Evolutionary conservation across 352 stramenopile species (phyloP).

Genomic region (Aphanomyces astaci): DNA sequence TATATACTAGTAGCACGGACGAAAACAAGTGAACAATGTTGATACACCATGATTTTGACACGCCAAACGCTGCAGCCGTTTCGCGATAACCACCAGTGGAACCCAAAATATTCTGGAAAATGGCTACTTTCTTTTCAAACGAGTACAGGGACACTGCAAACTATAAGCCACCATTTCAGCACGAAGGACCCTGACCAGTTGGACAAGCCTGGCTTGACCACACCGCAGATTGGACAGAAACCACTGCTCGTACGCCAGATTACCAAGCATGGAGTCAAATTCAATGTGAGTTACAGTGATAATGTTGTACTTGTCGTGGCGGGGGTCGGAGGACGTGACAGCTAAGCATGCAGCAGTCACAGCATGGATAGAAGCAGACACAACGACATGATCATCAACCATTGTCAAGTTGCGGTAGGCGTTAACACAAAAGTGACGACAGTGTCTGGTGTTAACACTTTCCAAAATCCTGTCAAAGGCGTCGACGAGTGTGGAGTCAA

Average conservation of each 20-base stretch:
- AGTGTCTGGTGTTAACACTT: too few species aligned
- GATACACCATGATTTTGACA: not conserved
- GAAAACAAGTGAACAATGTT: not conserved
- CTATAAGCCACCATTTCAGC: not conserved
- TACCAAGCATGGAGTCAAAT: not conserved
- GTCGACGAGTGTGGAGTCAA: too few species aligned
- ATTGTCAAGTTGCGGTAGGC: too few species aligned
- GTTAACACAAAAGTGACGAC: too few species aligned
- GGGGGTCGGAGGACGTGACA: too few species aligned
- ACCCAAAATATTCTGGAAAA: not conserved
- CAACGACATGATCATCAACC: too few species aligned
- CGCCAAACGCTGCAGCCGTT: not conserved
- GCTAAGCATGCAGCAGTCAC: too few species aligned
- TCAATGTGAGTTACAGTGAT: not conserved
- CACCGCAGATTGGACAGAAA: not conserved
- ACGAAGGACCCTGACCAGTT: too few species aligned
- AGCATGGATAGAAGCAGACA: too few species aligned
- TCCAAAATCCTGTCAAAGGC: too few species aligned
- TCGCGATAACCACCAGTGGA: not conserved
- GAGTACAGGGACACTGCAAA: not conserved
- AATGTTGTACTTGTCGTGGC: too few species aligned
- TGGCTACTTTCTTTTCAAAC: not conserved
- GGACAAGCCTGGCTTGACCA: not conserved
- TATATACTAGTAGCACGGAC: not conserved
- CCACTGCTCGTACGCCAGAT: not conserved